Base-by-base conservation (phyloP, 2,329 filamentous ascomycete species). In the Penicillium vulpinum region DNA sequence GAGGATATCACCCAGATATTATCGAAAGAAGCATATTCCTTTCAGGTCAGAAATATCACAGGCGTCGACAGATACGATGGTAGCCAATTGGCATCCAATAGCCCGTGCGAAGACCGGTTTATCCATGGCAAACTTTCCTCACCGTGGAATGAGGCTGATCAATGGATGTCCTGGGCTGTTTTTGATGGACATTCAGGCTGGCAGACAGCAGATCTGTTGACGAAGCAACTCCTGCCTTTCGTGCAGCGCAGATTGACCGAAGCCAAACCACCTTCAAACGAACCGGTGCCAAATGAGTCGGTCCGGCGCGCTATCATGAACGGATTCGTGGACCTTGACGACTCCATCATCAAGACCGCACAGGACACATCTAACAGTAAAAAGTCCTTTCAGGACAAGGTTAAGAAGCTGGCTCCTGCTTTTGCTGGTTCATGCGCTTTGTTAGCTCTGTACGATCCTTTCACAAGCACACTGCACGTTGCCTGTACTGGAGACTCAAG, bases 401-500 rank as follows among this genome's bases (percentile, higher is more conserved):
- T 67, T 1, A 63, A 63, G 48, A 68, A 59, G 41, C 13, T 69
- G 16, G 38, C 56, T 8, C 67, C 68, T 26, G 69, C 67, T 21
- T 75, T 77, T 50, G 73, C 80, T 1, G 86, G 87, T 5, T 88
- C 85, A 4, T 89, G 86, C 61, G 87, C 87, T 11, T 74, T 89
- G 1, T 75, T 90, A 2, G 79, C 85, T 0, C 72, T 88, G 2
- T 88, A 84, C 65, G 85, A 90, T 59, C 79, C 84, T 0, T 56
- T 63, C 0, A 75, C 76, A 1, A 76, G 77, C 5, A 82, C 76
- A 0, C 72, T 90, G 0, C 82, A 83, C 24, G 85, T 88, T 2
- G 88, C 88, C 0, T 86, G 85, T 59, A 83, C 83, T 0, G 88
- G 88, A 0, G 87, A 90, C 72, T 89, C 85, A 0, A 80, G 87